Base-by-base conservation (phyloP, 306 rosid genomes). In the Castanospermum australe region DNA sequence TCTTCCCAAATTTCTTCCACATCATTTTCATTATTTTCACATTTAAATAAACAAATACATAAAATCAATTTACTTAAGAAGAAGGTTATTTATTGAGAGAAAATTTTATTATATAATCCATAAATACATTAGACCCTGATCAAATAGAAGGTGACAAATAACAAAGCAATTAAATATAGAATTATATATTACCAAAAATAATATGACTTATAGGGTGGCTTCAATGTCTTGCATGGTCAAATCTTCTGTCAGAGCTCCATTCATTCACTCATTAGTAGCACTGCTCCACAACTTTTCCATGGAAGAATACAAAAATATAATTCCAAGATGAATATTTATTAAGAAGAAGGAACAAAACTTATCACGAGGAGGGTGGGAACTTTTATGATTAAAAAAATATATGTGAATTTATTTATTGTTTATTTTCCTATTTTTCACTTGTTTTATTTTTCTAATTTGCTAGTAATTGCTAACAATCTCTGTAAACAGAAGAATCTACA, bases 401-500 rank as follows among this genome's bases (percentile, higher is more conserved):
- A 79, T 61, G 30, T 20, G 30, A 38, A 74, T 50, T 57, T 6
- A 45, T 10, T 39, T 39, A 6, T 38, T 36, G 57, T 35, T 24
- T n/a, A n/a, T 30, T 51, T 24, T 47, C 56, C 50, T 52, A 57
- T 48, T 30, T 25, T 74, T 55, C 41, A 70, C 14, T 9, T 52
- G 47, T 64, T 14, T 77, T 74, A 2, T 68, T 22, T 33, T 28
- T 68, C 45, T 81, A 18, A n/a, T 33, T 73, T 67, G 41, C 81
- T 77, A n/a, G n/a, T n/a, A 79, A 69, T 35, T 35, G 24, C 82
- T 84, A 86, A 82, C 99, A 92, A 84, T 92, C 92, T 50, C 80
- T 88, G 84, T 95, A 95, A 15, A 86, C 92, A 88, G 92, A 88
- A 84, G 96, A 91, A 88, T 91, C 97, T 6, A 84, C 65, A 38